These are phyloP conservation scores for Pythium apleroticum DNA, from an alignment of 352 stramenopile genomes.

Conservation along the genomic window DNA sequence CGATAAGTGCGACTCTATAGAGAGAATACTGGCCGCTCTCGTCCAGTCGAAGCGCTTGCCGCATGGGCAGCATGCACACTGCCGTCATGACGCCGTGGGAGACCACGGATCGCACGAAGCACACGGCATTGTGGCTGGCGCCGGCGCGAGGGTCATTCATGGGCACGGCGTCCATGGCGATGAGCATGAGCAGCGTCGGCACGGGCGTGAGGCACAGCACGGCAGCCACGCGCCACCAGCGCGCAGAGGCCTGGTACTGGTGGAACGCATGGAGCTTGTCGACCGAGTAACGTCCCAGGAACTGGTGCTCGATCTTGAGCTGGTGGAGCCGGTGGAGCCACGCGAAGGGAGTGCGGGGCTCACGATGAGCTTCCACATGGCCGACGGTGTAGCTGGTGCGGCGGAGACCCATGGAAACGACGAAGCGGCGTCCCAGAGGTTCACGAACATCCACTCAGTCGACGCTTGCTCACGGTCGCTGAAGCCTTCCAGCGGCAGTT, in stretches of 20 bases:
- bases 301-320: slow-evolving; percentile 33
- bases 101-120: slow-evolving; percentile 15
- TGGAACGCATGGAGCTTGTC: slow-evolving; percentile 37
- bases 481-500: background rate
- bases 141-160: slow-evolving; percentile 13
- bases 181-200: slow-evolving; percentile 12
- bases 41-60: slow-evolving; percentile 22
- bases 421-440: too few relatives aligned
- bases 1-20: slow-evolving; percentile 9
- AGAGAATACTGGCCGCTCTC: slow-evolving; percentile 7
- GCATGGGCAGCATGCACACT: slow-evolving; percentile 12
- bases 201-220: slow-evolving; percentile 29
- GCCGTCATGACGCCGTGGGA: slow-evolving; percentile 12
- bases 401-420: background rate
- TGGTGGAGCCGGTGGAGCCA: slow-evolving; percentile 17
- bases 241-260: slow-evolving; percentile 25
- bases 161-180: slow-evolving; percentile 11
- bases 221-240: slow-evolving; percentile 13
- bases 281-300: slow-evolving; percentile 31
- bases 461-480: too few relatives aligned
- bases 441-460: too few relatives aligned
- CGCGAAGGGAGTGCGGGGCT: background rate
- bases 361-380: background rate
- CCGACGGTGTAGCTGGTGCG: background rate
- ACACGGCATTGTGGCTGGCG: background rate